phyloP scores from a whole-genome alignment of 2,329 filamentous ascomycete genomes.

The Nemania abortiva region DNA sequence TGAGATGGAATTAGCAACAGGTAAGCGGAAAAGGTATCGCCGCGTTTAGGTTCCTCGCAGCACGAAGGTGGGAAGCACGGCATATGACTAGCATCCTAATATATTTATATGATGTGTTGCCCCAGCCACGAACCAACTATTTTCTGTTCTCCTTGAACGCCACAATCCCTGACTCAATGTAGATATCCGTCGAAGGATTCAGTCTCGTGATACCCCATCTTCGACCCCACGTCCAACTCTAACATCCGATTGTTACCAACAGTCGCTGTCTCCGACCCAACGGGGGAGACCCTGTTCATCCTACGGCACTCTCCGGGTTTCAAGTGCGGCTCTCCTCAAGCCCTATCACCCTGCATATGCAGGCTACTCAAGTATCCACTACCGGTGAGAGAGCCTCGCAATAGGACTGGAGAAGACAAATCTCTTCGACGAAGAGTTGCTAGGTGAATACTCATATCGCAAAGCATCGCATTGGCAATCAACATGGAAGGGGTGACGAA shows the following conservation, averaged over 20 bases:
- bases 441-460: neutral
- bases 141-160: neutral
- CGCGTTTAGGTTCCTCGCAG: neutral
- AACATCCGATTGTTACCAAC: conserved; percentile 18
- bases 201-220: conserved; percentile 1
- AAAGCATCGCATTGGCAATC: neutral
- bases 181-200: neutral
- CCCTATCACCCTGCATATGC: neutral
- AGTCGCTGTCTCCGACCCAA: neutral
- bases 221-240: conserved; percentile 1
- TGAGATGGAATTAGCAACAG: neutral
- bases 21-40: neutral
- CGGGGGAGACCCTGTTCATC: neutral
- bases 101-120: neutral
- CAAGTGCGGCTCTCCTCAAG: conserved; percentile 1
- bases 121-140: conserved; percentile 4
- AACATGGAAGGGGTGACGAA: neutral
- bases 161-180: conserved; percentile 2
- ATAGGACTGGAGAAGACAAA: neutral
- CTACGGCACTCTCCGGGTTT: neutral
- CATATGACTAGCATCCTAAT: conserved; percentile 3
- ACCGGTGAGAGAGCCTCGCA: neutral
- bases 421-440: neutral
- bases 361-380: neutral
- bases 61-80: neutral